Evolutionary conservation across 192 early-diverging fungal genomes (phyloP).

Genomic region (Coemansia sp.): DNA sequence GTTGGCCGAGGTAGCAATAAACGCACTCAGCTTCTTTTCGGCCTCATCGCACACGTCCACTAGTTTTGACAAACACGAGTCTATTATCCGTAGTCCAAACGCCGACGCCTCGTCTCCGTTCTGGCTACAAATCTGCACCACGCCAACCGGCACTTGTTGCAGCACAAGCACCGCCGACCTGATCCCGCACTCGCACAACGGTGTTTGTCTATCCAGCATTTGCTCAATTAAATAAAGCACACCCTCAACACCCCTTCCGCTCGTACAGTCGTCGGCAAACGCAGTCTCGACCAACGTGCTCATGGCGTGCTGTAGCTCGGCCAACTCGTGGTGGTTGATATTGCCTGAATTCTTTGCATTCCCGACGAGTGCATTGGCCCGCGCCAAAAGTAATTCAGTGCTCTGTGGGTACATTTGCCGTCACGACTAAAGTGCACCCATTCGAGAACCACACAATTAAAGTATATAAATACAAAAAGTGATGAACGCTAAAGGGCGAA

Average conservation of each 20-base stretch:
- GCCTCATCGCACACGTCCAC: conserved; percentile 16
- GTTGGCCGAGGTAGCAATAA: neutral
- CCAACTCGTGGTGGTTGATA: neutral
- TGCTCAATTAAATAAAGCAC: conserved; percentile 15
- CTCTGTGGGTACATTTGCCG: conserved; percentile 12
- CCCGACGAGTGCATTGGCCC: conserved; percentile 13
- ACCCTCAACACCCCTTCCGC: conserved; percentile 5
- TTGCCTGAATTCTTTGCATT: neutral
- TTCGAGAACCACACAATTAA: neutral
- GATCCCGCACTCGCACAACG: conserved; percentile 25
- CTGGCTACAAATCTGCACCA: conserved; percentile 31
- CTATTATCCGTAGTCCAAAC: conserved; percentile 23
- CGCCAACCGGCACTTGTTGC: conserved; percentile 13
- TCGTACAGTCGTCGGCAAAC: conserved; percentile 9
- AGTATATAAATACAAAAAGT: neutral
- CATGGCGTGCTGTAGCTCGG: conserved; percentile 16
- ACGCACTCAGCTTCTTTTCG: conserved; percentile 4
- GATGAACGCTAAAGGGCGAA: conserved; percentile 69
- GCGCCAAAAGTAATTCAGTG: conserved; percentile 2
- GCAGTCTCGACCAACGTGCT: conserved; percentile 12
- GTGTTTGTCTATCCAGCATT: conserved; percentile 4
- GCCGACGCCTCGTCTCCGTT: conserved; percentile 5
- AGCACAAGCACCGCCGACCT: conserved; percentile 12
- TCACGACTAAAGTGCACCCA: neutral
- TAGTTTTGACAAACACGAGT: conserved; percentile 25